Percentiles rank a stretch among this genome's conserved stretches.
Conservation (phyloP, 2,329 filamentous ascomycete genomes). For the Aaosphaeria arxii region DNA sequence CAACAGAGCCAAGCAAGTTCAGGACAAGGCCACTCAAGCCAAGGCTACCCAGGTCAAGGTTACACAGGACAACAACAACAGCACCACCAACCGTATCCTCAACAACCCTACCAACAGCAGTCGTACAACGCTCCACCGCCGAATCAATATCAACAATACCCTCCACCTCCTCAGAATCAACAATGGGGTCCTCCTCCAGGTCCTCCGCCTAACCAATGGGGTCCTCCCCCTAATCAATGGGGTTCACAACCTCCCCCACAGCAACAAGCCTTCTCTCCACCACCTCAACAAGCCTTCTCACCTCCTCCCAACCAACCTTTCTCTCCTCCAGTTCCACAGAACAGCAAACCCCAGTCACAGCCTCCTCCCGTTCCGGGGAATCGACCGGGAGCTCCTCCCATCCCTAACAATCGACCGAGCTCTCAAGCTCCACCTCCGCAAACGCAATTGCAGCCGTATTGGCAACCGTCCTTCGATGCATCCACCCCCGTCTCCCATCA, state of each 20-base stretch:
- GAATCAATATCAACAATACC: constrained; percentile 13
- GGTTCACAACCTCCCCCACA: constrained; percentile 7
- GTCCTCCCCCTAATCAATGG: constrained; percentile 15
- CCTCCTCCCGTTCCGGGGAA: constrained; percentile 26
- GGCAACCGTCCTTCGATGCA: constrained; percentile 52
- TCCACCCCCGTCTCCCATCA: constrained; percentile 47
- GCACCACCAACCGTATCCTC: constrained; percentile 6
- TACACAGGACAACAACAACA: constrained; percentile 7
- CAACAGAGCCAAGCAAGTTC: no score
- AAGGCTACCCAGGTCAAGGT: constrained; percentile 17
- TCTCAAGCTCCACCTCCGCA: constrained; percentile 20
- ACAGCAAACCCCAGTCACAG: constrained; percentile 27
- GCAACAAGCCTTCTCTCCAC: constrained; percentile 8
- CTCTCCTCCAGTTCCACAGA: constrained; percentile 16
- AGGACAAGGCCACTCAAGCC: not conserved
- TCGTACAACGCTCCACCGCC: constrained; percentile 13
- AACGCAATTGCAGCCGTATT: constrained; percentile 42
- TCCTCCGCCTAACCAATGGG: constrained; percentile 15
- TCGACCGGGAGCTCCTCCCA: constrained; percentile 24
- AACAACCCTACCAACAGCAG: constrained; percentile 3
- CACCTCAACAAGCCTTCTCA: not conserved
- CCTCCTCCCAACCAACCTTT: constrained; percentile 13
- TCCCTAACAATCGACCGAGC: constrained; percentile 25
- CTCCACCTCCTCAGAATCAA: constrained; percentile 2
- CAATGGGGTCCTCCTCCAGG: constrained; percentile 4